A percentile compares a stretch with the other conserved stretches of the same genome.
phyloP scores from a whole-genome alignment of 202 grass and related monocot species.

The Sporobolus alterniflorus region DNA sequence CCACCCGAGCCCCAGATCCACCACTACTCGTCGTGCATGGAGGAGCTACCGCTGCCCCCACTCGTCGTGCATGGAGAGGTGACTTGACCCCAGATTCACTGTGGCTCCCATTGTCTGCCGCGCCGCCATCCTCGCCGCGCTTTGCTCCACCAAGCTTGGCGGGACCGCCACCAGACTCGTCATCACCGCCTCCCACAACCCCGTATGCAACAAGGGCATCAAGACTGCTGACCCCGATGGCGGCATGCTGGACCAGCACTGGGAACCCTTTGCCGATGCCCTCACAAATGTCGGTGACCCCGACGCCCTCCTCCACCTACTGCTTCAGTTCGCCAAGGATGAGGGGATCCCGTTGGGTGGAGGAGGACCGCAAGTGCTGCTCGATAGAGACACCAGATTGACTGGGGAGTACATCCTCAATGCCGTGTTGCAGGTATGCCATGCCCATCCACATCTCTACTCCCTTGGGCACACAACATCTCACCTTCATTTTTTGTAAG shows the following conservation, averaged over 20 bases:
- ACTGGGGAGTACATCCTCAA: slow-evolving; percentile 77
- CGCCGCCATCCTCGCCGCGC: slow-evolving; percentile 66
- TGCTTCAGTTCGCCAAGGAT: slow-evolving; percentile 66
- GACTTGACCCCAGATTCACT: too few relatives aligned
- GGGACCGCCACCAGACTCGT: slow-evolving; percentile 64
- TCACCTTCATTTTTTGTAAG: slow-evolving; percentile 13
- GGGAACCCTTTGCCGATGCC: slow-evolving; percentile 89
- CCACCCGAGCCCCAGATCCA: too few relatives aligned
- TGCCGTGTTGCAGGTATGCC: slow-evolving; percentile 64
- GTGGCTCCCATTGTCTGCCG: slow-evolving; percentile 80
- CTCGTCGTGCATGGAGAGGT: too few relatives aligned
- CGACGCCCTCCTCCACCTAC: slow-evolving; percentile 68
- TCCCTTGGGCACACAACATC: not conserved
- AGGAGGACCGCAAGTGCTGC: slow-evolving; percentile 56
- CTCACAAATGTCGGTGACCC: slow-evolving; percentile 70
- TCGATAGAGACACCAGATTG: slow-evolving; percentile 89
- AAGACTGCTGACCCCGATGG: slow-evolving; percentile 89
- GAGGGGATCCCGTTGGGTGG: slow-evolving; percentile 60
- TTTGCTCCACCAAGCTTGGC: slow-evolving; percentile 71
- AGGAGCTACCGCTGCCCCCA: too few relatives aligned
- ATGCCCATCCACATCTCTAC: slow-evolving; percentile 2
- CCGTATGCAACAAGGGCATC: slow-evolving; percentile 74
- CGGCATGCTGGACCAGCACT: slow-evolving; percentile 81
- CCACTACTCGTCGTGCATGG: too few relatives aligned
- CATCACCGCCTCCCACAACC: slow-evolving; percentile 94